Evolutionary conservation across 352 stramenopile genomes (phyloP).

Genomic region (Phytophthora podocarpi): DNA sequence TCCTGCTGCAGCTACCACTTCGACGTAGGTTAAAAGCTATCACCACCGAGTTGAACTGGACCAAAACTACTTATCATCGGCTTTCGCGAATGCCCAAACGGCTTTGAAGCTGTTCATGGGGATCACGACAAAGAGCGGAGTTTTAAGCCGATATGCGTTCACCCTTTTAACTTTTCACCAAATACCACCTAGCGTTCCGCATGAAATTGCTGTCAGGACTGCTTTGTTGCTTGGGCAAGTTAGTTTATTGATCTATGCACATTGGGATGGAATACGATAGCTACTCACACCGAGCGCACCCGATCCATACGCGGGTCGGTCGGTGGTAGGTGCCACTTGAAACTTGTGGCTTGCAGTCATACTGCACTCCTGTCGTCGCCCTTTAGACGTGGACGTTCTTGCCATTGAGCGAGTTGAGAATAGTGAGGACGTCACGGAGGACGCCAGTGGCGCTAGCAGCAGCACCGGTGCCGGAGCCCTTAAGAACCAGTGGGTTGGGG

Average conservation of each 20-base stretch:
- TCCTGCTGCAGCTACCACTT: conserved; percentile 1
- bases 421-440: conserved; percentile 77
- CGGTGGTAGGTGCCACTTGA: conserved; percentile 21
- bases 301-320: conserved; percentile 5
- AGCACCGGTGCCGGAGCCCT: conserved; percentile 67
- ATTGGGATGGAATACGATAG: conserved; percentile 33
- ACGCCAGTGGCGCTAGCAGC: conserved; percentile 70
- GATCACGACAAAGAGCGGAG: not conserved
- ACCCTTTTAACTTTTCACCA: not conserved
- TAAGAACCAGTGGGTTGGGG: conserved; percentile 68
- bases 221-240: not conserved
- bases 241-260: conserved; percentile 8
- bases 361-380: conserved; percentile 28
- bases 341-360: conserved; percentile 25
- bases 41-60: not conserved
- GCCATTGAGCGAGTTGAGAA: conserved; percentile 70
- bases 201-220: not conserved
- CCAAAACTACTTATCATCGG: not conserved
- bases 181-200: not conserved
- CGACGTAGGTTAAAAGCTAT: not conserved
- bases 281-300: conserved; percentile 20
- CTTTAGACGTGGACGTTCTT: conserved; percentile 46
- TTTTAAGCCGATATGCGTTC: not conserved
- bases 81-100: not conserved
- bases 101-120: not conserved